These are phyloP conservation scores for Thielaviopsis ethacetica DNA, from an alignment of 2,329 filamentous ascomycete genomes.

Conservation along the genomic window DNA sequence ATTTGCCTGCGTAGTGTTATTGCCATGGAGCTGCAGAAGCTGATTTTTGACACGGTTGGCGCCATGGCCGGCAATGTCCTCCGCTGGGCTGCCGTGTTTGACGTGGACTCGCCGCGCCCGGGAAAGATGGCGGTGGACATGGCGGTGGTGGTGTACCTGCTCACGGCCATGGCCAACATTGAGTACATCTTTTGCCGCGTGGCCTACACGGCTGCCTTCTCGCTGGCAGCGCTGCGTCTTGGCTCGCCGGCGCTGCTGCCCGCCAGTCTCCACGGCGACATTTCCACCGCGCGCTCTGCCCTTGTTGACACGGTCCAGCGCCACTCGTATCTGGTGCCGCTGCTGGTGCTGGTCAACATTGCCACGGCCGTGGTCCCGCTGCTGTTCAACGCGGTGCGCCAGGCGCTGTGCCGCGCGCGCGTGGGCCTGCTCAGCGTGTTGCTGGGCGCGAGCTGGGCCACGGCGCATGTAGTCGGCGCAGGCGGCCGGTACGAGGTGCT, in stretches of 20 bases:
- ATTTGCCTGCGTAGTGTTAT: constrained; percentile 6
- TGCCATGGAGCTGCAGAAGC: constrained; percentile 14
- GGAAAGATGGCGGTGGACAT: constrained; percentile 6
- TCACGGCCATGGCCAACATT: constrained; percentile 10
- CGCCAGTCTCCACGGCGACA: constrained; percentile 3
- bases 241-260: constrained; percentile 7
- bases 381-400: constrained; percentile 9
- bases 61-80: constrained; percentile 10
- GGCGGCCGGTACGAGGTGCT: constrained; percentile 22
- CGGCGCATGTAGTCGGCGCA: constrained; percentile 18
- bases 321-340: constrained; percentile 10
- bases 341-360: constrained; percentile 14
- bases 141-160: constrained; percentile 9
- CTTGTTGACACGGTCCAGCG: constrained; percentile 10
- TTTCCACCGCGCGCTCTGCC: constrained; percentile 2
- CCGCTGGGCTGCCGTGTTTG: constrained; percentile 9
- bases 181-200: constrained; percentile 10
- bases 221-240: constrained; percentile 6
- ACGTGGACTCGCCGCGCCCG: constrained; percentile 10
- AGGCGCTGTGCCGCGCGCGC: constrained; percentile 1
- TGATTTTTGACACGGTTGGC: constrained; percentile 6
- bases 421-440: constrained; percentile 11
- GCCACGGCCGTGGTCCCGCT: constrained; percentile 11
- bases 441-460: constrained; percentile 11
- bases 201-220: constrained; percentile 7